These are phyloP conservation scores for sunflower (Helianthus annuus) DNA, from an alignment of 129 eudicot genomes.

Conservation along the genomic window DNA sequence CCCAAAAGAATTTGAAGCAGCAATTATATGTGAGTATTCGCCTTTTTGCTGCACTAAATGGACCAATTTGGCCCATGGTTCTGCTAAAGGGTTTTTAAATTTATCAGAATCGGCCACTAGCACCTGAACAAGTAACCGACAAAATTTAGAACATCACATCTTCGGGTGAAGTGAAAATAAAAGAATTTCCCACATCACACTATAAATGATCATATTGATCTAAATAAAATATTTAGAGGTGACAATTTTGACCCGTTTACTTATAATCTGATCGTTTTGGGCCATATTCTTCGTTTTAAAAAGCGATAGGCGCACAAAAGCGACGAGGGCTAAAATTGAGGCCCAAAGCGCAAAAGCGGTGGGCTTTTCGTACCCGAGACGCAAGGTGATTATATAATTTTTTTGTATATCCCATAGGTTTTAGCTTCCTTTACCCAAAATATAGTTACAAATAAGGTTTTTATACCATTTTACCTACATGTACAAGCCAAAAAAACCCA, in stretches of 20 bases:
- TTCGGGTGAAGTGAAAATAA: background rate
- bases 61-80: constrained; percentile 85
- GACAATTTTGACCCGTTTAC: background rate
- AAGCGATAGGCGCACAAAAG: too few relatives aligned
- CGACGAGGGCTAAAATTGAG: too few relatives aligned
- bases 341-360: too few relatives aligned
- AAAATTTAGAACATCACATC: background rate
- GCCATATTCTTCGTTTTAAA: too few relatives aligned
- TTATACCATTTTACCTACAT: too few relatives aligned
- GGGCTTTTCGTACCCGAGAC: too few relatives aligned
- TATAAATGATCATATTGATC: constrained; percentile 21
- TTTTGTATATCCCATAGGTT: too few relatives aligned
- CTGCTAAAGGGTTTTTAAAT: constrained; percentile 74
- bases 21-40: constrained; percentile 69
- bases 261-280: background rate
- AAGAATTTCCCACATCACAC: background rate
- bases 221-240: background rate
- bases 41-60: constrained; percentile 70
- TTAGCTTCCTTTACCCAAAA: too few relatives aligned
- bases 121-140: constrained; percentile 47
- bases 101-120: constrained; percentile 80
- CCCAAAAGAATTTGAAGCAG: constrained; percentile 89
- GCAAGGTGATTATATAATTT: too few relatives aligned
- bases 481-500: too few relatives aligned
- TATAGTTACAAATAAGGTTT: too few relatives aligned